Base-by-base conservation (phyloP, 2,329 filamentous ascomycete species). In the Colletotrichum higginsianum region DNA sequence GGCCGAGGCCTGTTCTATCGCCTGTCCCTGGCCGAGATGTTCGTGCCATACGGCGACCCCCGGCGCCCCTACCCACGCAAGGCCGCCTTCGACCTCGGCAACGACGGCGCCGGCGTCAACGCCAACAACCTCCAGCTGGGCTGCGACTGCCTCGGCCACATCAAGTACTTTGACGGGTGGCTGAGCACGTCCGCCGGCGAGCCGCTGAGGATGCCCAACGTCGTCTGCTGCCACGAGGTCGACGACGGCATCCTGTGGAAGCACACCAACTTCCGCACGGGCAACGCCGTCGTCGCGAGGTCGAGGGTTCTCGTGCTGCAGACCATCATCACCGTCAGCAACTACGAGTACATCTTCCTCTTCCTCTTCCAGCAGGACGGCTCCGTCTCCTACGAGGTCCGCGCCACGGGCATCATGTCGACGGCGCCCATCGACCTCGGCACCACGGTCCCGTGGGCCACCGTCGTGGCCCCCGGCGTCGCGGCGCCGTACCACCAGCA, bases 61-160 rank as follows among this genome's bases (percentile, higher is more conserved):
- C 85, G 91, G 8, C 80, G 84, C 1, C 91, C 91, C 0, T 93
- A 89, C 77, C 89, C 90, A 21, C 85, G 90, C 26, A 93, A 93
- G 77, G 88, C 89, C 18, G 92, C 91, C 0, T 93, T 94, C 73
- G 92, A 94, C 75, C 88, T 93, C 71, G 92, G 92, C 1, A 90
- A 93, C 67, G 90, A 88, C 35, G 91, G 91, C 13, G 87, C 88
- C 4, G 91, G 91, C 1, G 85, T 89, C 73, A 89, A 86, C 61
- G 89, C 90, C 23, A 93, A 93, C 79, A 92, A 92, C 71, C 84
- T 94, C 1, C 82, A 83, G 2, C 84, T 93, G 0, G 91, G 91
- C 9, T 93, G 91, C 68, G 91, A 93, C 76, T 91, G 91, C 74
- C 84, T 94, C 0, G 92, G 92, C 7, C 84, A 88, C 1, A 92